Conservation (phyloP, 140 eudicot species). For the Cichorium intybus region DNA sequence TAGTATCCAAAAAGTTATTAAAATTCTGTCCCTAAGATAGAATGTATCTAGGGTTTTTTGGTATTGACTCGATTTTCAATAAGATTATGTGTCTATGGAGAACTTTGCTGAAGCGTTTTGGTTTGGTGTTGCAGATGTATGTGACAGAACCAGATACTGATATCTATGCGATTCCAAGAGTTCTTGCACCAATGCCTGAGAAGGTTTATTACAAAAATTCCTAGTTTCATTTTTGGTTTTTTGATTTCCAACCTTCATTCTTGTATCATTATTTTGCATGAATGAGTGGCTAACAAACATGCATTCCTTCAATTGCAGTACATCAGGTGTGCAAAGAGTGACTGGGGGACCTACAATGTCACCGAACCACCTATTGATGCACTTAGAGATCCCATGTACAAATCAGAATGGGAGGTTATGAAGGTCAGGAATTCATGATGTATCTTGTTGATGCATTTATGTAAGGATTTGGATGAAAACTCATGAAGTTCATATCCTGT, state of each 20-base stretch:
- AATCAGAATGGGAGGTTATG: conserved; percentile 76
- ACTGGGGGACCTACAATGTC: conserved; percentile 77
- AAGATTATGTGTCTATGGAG: background rate
- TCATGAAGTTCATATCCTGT: background rate
- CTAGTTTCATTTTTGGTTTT: background rate
- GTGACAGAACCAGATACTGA: conserved; percentile 98
- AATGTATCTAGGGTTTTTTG: too few relatives aligned
- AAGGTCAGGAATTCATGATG: conserved; percentile 43
- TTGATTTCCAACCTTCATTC: background rate
- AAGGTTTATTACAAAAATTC: conserved; percentile 44
- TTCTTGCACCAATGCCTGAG: conserved; percentile 96
- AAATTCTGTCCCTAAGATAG: too few relatives aligned
- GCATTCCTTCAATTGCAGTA: conserved; percentile 49
- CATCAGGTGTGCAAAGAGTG: conserved; percentile 85
- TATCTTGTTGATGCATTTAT: background rate
- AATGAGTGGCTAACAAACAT: background rate
- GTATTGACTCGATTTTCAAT: background rate
- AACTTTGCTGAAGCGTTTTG: background rate
- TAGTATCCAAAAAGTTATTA: too few relatives aligned
- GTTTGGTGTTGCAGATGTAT: conserved; percentile 67
- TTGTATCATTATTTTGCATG: background rate
- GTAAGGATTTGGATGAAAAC: conserved; percentile 2
- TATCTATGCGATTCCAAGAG: conserved; percentile 81
- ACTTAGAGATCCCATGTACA: conserved; percentile 94
- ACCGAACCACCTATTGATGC: conserved; percentile 97